Conservation (phyloP, 2,329 filamentous ascomycete species). For the Aureobasidium sp. region DNA sequence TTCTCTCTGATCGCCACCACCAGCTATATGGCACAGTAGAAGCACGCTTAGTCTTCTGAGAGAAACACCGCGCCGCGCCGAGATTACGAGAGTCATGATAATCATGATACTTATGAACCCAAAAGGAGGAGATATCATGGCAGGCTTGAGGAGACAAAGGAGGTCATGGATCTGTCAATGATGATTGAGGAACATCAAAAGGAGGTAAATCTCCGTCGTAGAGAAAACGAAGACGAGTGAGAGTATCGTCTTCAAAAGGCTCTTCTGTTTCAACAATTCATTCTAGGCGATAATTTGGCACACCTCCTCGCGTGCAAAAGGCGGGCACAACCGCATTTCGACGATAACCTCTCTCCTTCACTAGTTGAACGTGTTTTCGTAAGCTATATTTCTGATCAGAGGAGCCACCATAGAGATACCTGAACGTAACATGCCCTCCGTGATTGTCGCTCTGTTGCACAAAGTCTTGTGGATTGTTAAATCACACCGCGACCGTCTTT, state of each 20-base stretch:
- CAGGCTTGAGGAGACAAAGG: neutral
- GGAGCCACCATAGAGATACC: neutral
- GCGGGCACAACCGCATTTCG: neutral
- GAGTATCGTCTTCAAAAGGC: too few relatives aligned
- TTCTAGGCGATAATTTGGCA: too few relatives aligned
- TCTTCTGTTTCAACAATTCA: too few relatives aligned
- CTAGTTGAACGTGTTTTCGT: neutral
- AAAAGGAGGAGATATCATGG: neutral
- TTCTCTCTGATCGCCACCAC: neutral
- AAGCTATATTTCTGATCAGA: neutral
- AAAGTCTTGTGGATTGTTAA: neutral
- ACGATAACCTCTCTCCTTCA: neutral
- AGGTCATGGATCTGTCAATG: neutral
- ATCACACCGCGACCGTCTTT: too few relatives aligned
- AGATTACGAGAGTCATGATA: conserved; percentile 4
- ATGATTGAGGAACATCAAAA: neutral
- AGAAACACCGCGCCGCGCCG: neutral
- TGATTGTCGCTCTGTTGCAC: neutral
- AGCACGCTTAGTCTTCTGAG: neutral
- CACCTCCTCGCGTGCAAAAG: neutral
- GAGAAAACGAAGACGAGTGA: neutral
- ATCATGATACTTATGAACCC: neutral
- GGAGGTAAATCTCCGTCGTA: neutral
- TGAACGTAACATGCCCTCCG: neutral
- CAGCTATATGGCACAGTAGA: neutral